These are phyloP conservation scores for Trametes cubensis DNA, from an alignment of 768 basidiomycete species.

Conservation along the genomic window DNA sequence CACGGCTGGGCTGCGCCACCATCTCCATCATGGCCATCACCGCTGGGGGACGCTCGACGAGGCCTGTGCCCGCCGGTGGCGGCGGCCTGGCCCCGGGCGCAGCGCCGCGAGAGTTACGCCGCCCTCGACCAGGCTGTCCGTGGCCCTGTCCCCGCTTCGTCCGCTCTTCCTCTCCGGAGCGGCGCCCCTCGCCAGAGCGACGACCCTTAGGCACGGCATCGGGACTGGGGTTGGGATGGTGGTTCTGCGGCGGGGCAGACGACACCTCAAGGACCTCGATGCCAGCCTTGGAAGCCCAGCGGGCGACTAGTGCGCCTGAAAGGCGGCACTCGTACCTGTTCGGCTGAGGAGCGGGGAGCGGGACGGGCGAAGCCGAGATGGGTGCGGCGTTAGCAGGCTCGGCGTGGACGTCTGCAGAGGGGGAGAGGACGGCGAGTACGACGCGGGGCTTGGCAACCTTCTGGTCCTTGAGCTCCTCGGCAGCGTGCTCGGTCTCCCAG, in stretches of 20 bases:
- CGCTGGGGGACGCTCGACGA: conserved; percentile 78
- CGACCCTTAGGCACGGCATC: conserved; percentile 3
- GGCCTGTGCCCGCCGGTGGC: conserved; percentile 33
- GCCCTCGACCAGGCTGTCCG: conserved; percentile 21
- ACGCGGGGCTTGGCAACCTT: conserved; percentile 47
- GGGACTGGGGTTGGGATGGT: neutral
- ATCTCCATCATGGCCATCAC: conserved; percentile 84
- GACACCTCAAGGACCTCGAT: conserved; percentile 59
- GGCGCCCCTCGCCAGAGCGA: conserved; percentile 28
- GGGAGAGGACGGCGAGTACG: conserved; percentile 56
- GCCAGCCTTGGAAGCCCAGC: conserved; percentile 70
- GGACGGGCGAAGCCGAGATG: conserved; percentile 53
- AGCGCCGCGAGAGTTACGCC: conserved; percentile 29
- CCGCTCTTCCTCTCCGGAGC: conserved; percentile 36
- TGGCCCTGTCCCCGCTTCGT: conserved; percentile 23
- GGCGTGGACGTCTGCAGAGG: conserved; percentile 20
- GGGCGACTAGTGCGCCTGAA: conserved; percentile 59
- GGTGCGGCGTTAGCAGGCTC: conserved; percentile 21
- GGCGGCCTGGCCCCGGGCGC: conserved; percentile 18
- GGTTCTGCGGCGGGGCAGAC: conserved; percentile 34
- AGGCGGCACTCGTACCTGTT: conserved; percentile 69
- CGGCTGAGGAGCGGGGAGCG: conserved; percentile 61
- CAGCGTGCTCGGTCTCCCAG: conserved; percentile 69
- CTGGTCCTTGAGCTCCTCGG: conserved; percentile 30
- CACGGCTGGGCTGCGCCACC: conserved; percentile 70